Percentiles rank a stretch among this genome's conserved stretches.
Conservation (phyloP, 2,329 filamentous ascomycete species). For the Fusarium avenaceum region DNA sequence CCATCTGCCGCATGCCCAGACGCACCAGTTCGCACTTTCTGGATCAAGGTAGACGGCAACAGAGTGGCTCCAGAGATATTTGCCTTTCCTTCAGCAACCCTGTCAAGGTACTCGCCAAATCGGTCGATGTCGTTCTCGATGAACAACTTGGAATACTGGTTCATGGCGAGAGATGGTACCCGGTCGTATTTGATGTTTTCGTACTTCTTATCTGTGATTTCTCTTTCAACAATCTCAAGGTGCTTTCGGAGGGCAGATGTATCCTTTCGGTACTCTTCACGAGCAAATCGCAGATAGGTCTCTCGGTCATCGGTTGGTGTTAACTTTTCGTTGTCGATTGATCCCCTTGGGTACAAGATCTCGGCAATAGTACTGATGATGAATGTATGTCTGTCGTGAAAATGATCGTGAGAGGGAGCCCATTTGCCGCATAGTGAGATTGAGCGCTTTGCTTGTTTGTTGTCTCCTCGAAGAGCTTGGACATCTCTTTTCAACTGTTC, state of each 20-base stretch:
- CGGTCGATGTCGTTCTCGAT: slow-evolving; percentile 62
- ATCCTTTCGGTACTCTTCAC: slow-evolving; percentile 66
- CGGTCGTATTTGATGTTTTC: slow-evolving; percentile 68
- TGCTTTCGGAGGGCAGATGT: slow-evolving; percentile 66
- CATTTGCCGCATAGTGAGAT: slow-evolving; percentile 72
- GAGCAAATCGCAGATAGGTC: slow-evolving; percentile 66
- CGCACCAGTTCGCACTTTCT: slow-evolving; percentile 3
- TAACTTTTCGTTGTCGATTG: slow-evolving; percentile 48
- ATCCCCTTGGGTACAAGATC: slow-evolving; percentile 59
- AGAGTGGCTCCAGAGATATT: slow-evolving; percentile 69
- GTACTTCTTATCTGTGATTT: slow-evolving; percentile 62
- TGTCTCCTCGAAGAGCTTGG: slow-evolving; percentile 55
- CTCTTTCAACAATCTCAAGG: slow-evolving; percentile 66
- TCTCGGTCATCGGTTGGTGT: slow-evolving; percentile 59
- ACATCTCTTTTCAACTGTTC: slow-evolving; percentile 66
- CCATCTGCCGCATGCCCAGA: background rate
- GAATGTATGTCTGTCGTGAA: slow-evolving; percentile 71
- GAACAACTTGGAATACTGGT: slow-evolving; percentile 64
- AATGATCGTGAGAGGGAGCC: slow-evolving; percentile 67
- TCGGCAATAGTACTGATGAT: slow-evolving; percentile 70
- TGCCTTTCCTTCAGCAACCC: slow-evolving; percentile 62
- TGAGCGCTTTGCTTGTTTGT: slow-evolving; percentile 56
- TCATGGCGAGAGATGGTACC: slow-evolving; percentile 70
- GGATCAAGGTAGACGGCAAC: slow-evolving; percentile 64
- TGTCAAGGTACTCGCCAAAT: slow-evolving; percentile 64